A percentile compares a stretch with the other conserved stretches of the same genome.
Evolutionary conservation across 2,329 filamentous ascomycete species (phyloP).

Genomic region (Talaromyces rugulosus): DNA sequence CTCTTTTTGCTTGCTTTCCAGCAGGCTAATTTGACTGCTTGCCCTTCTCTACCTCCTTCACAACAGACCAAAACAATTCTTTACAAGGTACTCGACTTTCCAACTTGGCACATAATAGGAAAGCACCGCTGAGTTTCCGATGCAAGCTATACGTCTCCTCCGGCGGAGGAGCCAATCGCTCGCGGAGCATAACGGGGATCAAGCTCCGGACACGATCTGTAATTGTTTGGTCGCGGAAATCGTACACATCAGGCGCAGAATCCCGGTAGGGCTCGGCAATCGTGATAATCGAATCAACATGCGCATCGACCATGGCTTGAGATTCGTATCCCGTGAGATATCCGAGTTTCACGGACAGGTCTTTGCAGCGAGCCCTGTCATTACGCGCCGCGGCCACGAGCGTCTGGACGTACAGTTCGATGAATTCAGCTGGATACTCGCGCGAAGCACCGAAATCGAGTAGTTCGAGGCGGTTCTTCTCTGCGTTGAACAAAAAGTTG

Average conservation of each 20-base stretch:
- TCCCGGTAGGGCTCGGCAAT: conserved; percentile 85
- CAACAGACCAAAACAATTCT: conserved; percentile 61
- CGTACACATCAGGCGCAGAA: conserved; percentile 75
- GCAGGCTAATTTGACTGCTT: not conserved
- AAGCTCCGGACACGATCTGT: conserved; percentile 84
- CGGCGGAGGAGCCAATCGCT: conserved; percentile 82
- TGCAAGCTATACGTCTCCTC: conserved; percentile 98
- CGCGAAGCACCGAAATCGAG: conserved; percentile 93
- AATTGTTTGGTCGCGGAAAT: conserved; percentile 92
- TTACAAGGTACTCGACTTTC: conserved; percentile 79
- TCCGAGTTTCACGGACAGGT: conserved; percentile 71
- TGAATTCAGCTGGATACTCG: conserved; percentile 76
- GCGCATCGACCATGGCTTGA: conserved; percentile 79
- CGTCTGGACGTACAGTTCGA: conserved; percentile 72
- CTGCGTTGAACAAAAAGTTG: conserved; percentile 87
- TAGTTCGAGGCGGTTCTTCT: conserved; percentile 71
- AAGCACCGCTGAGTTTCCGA: conserved; percentile 90
- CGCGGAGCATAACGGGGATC: conserved; percentile 89
- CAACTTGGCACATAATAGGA: conserved; percentile 81
- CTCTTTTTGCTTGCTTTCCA: not conserved
- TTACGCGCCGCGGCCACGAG: conserved; percentile 72
- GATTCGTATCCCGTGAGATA: conserved; percentile 92
- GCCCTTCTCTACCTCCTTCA: conserved; percentile 13
- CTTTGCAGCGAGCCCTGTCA: conserved; percentile 61
- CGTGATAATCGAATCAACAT: conserved; percentile 81